These are phyloP conservation scores for Cryptosporidium felis DNA, from an alignment of 169 alveolate species.

Conservation along the genomic window DNA sequence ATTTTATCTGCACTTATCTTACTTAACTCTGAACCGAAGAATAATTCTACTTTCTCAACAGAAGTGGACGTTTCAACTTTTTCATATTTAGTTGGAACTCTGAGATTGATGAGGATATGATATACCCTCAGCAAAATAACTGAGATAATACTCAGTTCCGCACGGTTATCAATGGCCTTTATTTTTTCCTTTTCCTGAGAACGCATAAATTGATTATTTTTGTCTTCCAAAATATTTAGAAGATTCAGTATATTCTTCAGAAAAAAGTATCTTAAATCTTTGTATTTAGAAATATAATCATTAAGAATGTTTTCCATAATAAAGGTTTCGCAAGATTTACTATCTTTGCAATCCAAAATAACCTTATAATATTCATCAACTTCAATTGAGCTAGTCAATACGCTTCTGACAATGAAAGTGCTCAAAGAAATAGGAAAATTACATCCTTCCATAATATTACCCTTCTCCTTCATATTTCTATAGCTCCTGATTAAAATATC, in stretches of 20 bases:
- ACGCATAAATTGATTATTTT: too few relatives aligned
- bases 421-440: constrained; percentile 48
- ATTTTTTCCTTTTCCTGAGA: neutral
- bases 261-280: constrained; percentile 41
- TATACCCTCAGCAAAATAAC: neutral
- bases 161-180: neutral
- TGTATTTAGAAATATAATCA: neutral
- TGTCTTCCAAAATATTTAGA: neutral
- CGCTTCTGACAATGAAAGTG: constrained; percentile 26
- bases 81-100: constrained; percentile 11
- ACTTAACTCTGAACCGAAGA: neutral
- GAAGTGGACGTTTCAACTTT: too few relatives aligned
- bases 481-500: constrained; percentile 30
- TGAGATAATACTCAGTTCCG: neutral
- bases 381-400: constrained; percentile 38
- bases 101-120: constrained; percentile 12
- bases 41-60: neutral
- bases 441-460: neutral
- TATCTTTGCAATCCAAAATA: neutral
- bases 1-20: neutral
- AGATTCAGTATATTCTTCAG: constrained; percentile 10
- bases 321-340: constrained; percentile 4
- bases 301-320: constrained; percentile 31
- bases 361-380: neutral
- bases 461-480: constrained; percentile 17